Evolutionary conservation across 768 basidiomycete genomes (phyloP).

Genomic region (Amanita rubescens): DNA sequence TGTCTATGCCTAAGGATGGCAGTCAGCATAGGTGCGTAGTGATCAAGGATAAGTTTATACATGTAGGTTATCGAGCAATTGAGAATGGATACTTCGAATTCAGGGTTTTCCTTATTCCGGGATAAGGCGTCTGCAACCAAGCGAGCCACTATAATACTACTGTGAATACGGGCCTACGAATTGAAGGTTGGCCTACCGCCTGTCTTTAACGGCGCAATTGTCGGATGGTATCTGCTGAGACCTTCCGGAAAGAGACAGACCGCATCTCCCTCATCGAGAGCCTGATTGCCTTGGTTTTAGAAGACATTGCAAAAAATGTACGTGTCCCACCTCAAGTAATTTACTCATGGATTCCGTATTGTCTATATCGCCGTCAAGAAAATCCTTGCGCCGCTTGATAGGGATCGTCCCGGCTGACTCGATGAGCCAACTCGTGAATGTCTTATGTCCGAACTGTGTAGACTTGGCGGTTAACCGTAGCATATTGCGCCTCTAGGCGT

Average conservation of each 20-base stretch:
- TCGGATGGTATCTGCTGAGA: slow-evolving; percentile 76
- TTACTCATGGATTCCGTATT: slow-evolving; percentile 64
- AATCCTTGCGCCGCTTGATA: slow-evolving; percentile 71
- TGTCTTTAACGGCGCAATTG: slow-evolving; percentile 82
- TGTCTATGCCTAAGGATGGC: slow-evolving; percentile 58
- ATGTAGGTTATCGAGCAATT: slow-evolving; percentile 83
- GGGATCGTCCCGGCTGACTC: slow-evolving; percentile 86
- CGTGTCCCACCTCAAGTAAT: slow-evolving; percentile 50
- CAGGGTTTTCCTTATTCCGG: slow-evolving; percentile 55
- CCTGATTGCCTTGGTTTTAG: slow-evolving; percentile 33
- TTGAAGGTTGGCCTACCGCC: slow-evolving; percentile 45
- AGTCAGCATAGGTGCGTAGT: slow-evolving; percentile 7
- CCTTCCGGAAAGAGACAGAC: slow-evolving; percentile 86
- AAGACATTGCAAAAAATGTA: not conserved
- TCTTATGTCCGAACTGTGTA: slow-evolving; percentile 75
- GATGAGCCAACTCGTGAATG: slow-evolving; percentile 88
- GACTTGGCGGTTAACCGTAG: slow-evolving; percentile 83
- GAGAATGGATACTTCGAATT: slow-evolving; percentile 65
- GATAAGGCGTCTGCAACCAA: slow-evolving; percentile 73
- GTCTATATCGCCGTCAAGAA: slow-evolving; percentile 43
- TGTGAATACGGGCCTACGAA: not conserved
- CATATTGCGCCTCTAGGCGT: slow-evolving; percentile 60
- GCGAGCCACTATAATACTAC: slow-evolving; percentile 61
- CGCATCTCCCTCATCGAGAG: slow-evolving; percentile 68
- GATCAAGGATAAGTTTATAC: slow-evolving; percentile 26